Evolutionary conservation across 2,329 filamentous ascomycete species (phyloP).

Genomic region (Aspergillus clavatus): DNA sequence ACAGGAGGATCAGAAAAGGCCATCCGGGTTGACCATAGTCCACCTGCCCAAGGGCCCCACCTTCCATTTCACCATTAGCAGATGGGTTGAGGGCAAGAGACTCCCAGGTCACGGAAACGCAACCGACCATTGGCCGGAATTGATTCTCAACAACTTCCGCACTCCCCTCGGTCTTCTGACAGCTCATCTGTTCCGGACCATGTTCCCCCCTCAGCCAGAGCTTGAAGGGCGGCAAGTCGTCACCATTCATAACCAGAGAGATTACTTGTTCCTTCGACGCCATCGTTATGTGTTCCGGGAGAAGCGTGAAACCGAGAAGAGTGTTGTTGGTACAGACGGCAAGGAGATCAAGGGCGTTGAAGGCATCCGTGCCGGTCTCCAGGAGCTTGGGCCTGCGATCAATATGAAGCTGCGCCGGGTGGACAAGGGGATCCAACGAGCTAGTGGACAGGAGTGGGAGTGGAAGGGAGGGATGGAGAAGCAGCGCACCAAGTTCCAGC

Average conservation of each 20-base stretch:
- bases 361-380: constrained; percentile 76
- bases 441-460: constrained; percentile 80
- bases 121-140: constrained; percentile 84
- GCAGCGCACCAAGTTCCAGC: constrained; percentile 83
- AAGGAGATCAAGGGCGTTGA: constrained; percentile 80
- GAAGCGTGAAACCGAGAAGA: constrained; percentile 80
- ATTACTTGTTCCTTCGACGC: constrained; percentile 88
- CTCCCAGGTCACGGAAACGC: constrained; percentile 86
- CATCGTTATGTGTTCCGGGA: constrained; percentile 93
- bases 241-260: constrained; percentile 89
- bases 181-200: constrained; percentile 72
- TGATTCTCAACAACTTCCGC: constrained; percentile 90
- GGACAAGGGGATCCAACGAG: constrained; percentile 79
- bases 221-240: constrained; percentile 83
- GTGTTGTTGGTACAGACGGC: constrained; percentile 74
- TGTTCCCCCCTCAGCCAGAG: constrained; percentile 79
- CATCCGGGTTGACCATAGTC: constrained; percentile 75
- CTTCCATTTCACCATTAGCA: constrained; percentile 85
- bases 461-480: constrained; percentile 98
- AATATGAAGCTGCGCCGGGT: constrained; percentile 85
- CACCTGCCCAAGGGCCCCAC: constrained; percentile 82
- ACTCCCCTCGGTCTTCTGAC: constrained; percentile 86
- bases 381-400: constrained; percentile 81
- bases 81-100: constrained; percentile 83
- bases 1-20: constrained; percentile 83